phyloP scores from a whole-genome alignment of 257 asterid genomes.

The Anisodus tanguticus region DNA sequence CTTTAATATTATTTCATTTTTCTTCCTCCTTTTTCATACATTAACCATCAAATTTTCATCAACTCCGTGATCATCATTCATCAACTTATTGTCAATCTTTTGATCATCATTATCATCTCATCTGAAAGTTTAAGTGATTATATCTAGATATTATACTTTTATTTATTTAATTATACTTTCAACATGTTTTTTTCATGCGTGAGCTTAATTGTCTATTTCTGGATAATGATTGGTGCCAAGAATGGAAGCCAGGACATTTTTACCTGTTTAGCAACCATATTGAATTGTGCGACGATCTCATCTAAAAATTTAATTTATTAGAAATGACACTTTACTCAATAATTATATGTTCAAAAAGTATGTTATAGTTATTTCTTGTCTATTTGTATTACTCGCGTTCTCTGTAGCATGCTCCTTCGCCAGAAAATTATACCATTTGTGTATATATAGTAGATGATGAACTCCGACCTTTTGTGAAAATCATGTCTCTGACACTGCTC shows the following conservation, averaged over 20 bases:
- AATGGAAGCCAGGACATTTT: background rate
- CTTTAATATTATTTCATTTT: too few species aligned
- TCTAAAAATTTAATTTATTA: background rate
- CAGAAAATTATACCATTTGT: too few species aligned
- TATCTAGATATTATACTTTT: too few species aligned
- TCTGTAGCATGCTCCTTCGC: background rate
- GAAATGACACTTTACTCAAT: background rate
- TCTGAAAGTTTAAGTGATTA: too few species aligned
- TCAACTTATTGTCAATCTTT: background rate
- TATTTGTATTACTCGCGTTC: background rate
- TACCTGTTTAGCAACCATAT: background rate
- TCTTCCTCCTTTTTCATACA: too few species aligned
- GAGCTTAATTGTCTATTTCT: background rate
- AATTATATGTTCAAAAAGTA: background rate
- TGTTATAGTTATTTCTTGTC: background rate
- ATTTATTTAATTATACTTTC: background rate
- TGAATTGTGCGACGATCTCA: background rate
- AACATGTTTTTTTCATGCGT: background rate
- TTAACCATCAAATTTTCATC: too few species aligned
- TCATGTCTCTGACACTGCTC: too few species aligned
- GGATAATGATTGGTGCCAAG: background rate
- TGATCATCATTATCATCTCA: too few species aligned
- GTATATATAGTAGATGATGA: too few species aligned
- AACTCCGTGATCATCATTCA: background rate
- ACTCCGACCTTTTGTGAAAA: too few species aligned